Base-by-base conservation (phyloP, 2,329 filamentous ascomycete species). In the Hypoxylon sp. region DNA sequence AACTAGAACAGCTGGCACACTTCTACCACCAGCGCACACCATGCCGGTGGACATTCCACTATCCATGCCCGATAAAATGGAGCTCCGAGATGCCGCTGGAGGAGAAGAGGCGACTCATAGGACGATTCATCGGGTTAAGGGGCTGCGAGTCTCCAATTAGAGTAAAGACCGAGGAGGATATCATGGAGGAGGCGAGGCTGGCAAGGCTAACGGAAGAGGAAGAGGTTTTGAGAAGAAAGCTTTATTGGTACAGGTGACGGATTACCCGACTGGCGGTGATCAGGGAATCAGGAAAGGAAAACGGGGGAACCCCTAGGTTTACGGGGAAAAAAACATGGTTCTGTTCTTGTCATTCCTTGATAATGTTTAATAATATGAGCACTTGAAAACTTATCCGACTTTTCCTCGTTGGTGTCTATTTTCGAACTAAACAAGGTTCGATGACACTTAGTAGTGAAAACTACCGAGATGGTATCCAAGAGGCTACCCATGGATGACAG, bases 1-100 rank as follows among this genome's bases (percentile, higher is more conserved):
- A 94, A 80, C 88, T 93, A 60, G 91, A 94, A 80, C 82, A 83
- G 59, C 85, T 94, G 44, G 91, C 91, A 2, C 82, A 85, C 71
- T 93, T 91, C 80, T 94, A 94, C 82, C 90, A 92, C 81, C 92
- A 94, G 81, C 85, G 85, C 64, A 87, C 85, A 0, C 88, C 87
- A 0, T 82, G 82, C 65, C 76, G 78, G n/a, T 88, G 83, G 81
- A 85, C 86, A 2, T 71, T 78, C 54, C 83, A 86, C 67, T 94
- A 94, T 77, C 92, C 92, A 0, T 89, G 88, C 71, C 88, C 87
- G n/a, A 86, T 94, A 75, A 79, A 82, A 11, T 94, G 91, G 91
- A 77, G 79, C 1, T 78, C 79, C 4, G 80, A 84, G 66, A 78
- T 89, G 65, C 79, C 82, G 2, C 78, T 90, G 26, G 87, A 90